phyloP scores from a whole-genome alignment of 495 filamentous ascomycete genomes.

The Cetradonia linearis region DNA sequence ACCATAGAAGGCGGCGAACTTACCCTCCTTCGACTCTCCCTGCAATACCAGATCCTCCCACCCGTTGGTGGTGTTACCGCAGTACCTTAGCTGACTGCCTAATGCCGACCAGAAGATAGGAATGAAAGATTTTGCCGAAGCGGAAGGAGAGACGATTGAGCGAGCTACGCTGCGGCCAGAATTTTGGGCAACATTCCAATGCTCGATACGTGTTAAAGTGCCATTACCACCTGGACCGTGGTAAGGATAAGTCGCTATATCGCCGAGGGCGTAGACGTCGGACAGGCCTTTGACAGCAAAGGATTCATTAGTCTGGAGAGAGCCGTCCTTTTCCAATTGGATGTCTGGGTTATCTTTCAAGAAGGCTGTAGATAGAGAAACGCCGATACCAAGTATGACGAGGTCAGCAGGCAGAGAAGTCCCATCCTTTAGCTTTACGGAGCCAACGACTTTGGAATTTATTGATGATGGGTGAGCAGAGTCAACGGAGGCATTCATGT shows the following conservation, averaged over 20 bases:
- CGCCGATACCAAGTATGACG: constrained; percentile 83
- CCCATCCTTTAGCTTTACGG: constrained; percentile 77
- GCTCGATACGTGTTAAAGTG: constrained; percentile 67
- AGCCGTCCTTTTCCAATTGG: constrained; percentile 67
- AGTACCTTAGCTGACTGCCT: constrained; percentile 81
- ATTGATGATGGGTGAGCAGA: constrained; percentile 61
- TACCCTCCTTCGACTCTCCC: constrained; percentile 67
- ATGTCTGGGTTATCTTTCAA: constrained; percentile 61
- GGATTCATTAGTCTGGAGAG: constrained; percentile 61
- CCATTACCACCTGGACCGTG: constrained; percentile 76
- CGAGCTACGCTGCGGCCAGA: constrained; percentile 65
- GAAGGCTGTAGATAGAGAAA: constrained; percentile 76
- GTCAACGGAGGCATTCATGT: constrained; percentile 67
- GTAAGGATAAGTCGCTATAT: constrained; percentile 94
- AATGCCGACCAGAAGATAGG: constrained; percentile 96
- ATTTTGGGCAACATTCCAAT: constrained; percentile 98
- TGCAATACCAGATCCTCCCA: constrained; percentile 75
- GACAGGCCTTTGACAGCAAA: constrained; percentile 64
- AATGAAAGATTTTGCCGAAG: constrained; percentile 62
- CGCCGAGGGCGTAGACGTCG: constrained; percentile 86
- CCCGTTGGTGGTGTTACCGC: constrained; percentile 68
- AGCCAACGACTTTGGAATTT: constrained; percentile 59
- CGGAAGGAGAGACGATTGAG: constrained; percentile 55
- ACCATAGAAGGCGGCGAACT: constrained; percentile 81
- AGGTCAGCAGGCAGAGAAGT: constrained; percentile 76